These are phyloP conservation scores for Sonneratia alba DNA, from an alignment of 345 rosid genomes.

Conservation along the genomic window DNA sequence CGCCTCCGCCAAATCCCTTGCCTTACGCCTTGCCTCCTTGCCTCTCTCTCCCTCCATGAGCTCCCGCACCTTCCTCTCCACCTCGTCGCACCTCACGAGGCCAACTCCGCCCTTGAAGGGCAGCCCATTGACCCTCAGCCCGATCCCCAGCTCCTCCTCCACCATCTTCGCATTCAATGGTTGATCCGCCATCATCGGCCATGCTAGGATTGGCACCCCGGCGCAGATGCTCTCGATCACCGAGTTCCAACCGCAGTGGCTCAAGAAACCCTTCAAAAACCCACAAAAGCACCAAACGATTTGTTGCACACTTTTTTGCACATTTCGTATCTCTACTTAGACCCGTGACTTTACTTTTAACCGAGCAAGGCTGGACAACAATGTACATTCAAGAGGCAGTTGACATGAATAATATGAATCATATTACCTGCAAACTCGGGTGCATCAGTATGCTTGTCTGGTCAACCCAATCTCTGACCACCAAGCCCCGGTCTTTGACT, in stretches of 20 bases:
- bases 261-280: conserved; percentile 37
- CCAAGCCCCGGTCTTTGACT: conserved; percentile 35
- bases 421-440: conserved; percentile 21
- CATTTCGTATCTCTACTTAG: no score
- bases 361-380: not conserved
- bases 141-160: conserved; percentile 51
- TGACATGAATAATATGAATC: not conserved
- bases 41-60: conserved; percentile 66
- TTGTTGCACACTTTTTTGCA: no score
- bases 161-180: conserved; percentile 51
- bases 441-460: conserved; percentile 52
- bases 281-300: not conserved
- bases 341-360: no score
- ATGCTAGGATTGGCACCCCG: conserved; percentile 61
- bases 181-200: conserved; percentile 82
- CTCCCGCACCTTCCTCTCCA: conserved; percentile 39
- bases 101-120: conserved; percentile 29
- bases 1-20: conserved; percentile 27
- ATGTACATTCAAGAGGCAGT: not conserved
- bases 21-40: conserved; percentile 29
- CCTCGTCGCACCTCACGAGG: conserved; percentile 34
- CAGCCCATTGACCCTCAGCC: conserved; percentile 43
- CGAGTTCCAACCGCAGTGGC: conserved; percentile 92
- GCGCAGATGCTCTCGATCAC: conserved; percentile 53
- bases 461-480: conserved; percentile 65